These are phyloP conservation scores for Recurvomyces mirabilis DNA, from an alignment of 495 filamentous ascomycete species.

Conservation along the genomic window DNA sequence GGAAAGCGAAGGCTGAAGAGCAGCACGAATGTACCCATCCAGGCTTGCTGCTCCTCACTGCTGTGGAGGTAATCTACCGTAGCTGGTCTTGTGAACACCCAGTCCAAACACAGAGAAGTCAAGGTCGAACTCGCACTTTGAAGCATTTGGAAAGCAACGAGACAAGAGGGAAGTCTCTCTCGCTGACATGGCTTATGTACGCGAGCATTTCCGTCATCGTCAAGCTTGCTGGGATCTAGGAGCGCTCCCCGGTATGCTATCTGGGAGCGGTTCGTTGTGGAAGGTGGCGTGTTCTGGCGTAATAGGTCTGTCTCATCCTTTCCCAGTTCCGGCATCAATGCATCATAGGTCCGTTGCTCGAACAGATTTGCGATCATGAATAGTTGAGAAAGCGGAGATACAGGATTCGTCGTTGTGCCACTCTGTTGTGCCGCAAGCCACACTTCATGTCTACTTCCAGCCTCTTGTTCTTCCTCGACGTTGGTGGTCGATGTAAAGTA, in stretches of 20 bases:
- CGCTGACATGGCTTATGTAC: background rate
- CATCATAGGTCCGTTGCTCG: background rate
- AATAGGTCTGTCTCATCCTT: too few relatives aligned
- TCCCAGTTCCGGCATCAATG: background rate
- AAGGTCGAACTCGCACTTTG: slow-evolving; percentile 15
- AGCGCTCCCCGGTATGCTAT: background rate
- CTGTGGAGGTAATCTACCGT: background rate
- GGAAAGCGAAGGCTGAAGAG: slow-evolving; percentile 24
- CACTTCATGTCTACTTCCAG: too few relatives aligned
- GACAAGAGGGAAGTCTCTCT: slow-evolving; percentile 1
- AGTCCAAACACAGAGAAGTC: slow-evolving; percentile 27
- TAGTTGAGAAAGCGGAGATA: background rate
- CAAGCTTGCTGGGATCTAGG: background rate
- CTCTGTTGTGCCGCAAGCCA: background rate
- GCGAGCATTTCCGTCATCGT: background rate
- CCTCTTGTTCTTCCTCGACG: background rate
- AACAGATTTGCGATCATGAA: background rate
- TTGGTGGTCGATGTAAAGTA: background rate
- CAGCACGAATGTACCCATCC: slow-evolving; percentile 1
- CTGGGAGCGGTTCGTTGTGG: background rate
- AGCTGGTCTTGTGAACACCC: slow-evolving; percentile 17
- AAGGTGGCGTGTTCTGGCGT: too few relatives aligned
- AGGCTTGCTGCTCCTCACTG: background rate
- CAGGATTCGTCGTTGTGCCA: background rate
- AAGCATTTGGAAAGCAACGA: slow-evolving; percentile 5